Conservation (phyloP, 306 rosid species). For the Cercis canadensis region DNA sequence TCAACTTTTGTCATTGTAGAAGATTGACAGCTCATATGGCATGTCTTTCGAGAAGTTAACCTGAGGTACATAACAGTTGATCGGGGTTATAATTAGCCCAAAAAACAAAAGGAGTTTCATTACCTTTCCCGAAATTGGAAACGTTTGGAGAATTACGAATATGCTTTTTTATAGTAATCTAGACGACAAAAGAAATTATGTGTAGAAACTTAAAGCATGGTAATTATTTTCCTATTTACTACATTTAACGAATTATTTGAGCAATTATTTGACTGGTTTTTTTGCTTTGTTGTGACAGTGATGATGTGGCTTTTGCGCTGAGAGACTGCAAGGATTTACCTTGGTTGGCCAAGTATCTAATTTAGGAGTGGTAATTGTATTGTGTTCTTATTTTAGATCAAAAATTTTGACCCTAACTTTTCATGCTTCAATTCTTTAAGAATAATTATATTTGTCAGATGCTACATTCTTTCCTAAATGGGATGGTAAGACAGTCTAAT, state of each 20-base stretch:
- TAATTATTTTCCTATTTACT: not conserved
- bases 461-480: not conserved
- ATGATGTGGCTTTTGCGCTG: constrained; percentile 86
- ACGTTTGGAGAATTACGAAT: too few species aligned
- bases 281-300: constrained; percentile 49
- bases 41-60: too few species aligned
- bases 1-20: too few species aligned
- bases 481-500: not conserved
- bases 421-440: constrained; percentile 16
- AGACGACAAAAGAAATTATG: not conserved
- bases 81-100: too few species aligned
- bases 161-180: not conserved
- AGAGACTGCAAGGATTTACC: constrained; percentile 79
- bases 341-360: constrained; percentile 87
- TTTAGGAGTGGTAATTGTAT: constrained; percentile 17
- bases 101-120: too few species aligned
- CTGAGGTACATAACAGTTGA: too few species aligned
- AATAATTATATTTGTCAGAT: not conserved
- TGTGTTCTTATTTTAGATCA: too few species aligned
- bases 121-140: too few species aligned
- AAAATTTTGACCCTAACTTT: constrained; percentile 40
- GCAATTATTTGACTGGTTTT: constrained; percentile 35
- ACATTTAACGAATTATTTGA: constrained; percentile 6
- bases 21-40: too few species aligned
- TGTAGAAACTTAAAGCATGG: not conserved